Evolutionary conservation across 1,284 basidiomycete genomes (phyloP).

Genomic region (Pseudozyma sp.): DNA sequence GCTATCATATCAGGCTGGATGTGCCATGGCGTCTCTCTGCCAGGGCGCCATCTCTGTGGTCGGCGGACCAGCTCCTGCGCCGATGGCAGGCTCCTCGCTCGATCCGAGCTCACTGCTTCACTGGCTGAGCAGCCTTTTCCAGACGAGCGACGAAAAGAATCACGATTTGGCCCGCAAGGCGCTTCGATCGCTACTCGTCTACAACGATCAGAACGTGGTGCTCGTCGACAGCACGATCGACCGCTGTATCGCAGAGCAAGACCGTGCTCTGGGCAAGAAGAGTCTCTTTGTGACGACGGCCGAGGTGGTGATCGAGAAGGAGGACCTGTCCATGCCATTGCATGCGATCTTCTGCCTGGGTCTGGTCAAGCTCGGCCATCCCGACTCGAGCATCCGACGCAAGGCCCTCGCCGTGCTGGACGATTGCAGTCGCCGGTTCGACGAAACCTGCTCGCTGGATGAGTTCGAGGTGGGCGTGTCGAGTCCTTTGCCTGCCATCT

Average conservation of each 20-base stretch:
- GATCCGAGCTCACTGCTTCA: constrained; percentile 70
- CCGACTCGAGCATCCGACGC: constrained; percentile 76
- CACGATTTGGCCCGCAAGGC: constrained; percentile 75
- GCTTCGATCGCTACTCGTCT: constrained; percentile 77
- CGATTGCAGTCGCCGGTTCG: constrained; percentile 71
- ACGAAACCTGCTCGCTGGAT: constrained; percentile 33
- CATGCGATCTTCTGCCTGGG: constrained; percentile 83
- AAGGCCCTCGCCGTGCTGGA: constrained; percentile 84
- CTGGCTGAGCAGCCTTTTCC: constrained; percentile 71
- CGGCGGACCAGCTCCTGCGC: constrained; percentile 82
- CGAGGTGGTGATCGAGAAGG: constrained; percentile 77
- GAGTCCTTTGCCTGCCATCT: constrained; percentile 80
- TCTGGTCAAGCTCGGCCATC: constrained; percentile 86
- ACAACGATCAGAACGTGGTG: constrained; percentile 75
- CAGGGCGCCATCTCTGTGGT: constrained; percentile 52
- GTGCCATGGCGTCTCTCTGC: constrained; percentile 79
- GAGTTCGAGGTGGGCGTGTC: constrained; percentile 79
- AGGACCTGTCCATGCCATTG: constrained; percentile 77
- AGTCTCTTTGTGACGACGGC: constrained; percentile 83
- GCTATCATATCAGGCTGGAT: constrained; percentile 79
- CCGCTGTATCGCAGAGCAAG: constrained; percentile 77
- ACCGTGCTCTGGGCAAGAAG: constrained; percentile 69
- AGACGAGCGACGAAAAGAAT: constrained; percentile 66
- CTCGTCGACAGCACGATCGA: constrained; percentile 79
- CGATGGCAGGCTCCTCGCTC: constrained; percentile 77